Evolutionary conservation across 768 basidiomycete species (phyloP), one percentile per base, ranked within the genome.

Genomic region (Tylopilus rubrobrunneus): DNA sequence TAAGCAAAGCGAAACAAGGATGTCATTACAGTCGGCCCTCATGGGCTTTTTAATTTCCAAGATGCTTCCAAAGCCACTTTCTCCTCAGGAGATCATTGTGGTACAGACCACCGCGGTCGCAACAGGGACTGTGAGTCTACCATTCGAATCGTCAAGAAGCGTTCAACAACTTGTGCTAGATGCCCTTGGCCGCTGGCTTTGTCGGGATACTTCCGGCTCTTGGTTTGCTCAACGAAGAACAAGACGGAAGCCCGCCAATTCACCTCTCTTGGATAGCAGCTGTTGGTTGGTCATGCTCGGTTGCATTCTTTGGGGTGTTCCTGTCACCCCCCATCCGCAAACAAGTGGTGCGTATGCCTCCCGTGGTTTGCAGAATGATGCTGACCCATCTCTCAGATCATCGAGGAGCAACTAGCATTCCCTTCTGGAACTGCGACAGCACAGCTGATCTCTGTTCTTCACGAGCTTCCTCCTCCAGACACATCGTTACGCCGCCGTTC

Each of bases 281-380:
- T 21, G 74, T 94, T 21, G 81, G 78, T 5, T 98, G 96, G 96
- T 94, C 91, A 11, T 85, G 83, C 56, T 90, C 87, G 7, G 81
- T 96, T 27, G 95, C 95, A 5, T 98, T 94, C 74, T 98, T 98
- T 71, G 96, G 95, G 82, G 95, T 98, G n/a, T 96, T 98, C 69
- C 77, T 98, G 40, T 96, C 96, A 2, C 92, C 94, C 15, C 96
- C 95, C 7, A 80, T 98, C 28, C 84, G 96, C 45, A 90, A 91
- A 66, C 94, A 97, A 83, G 93, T 96, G 63, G 92, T 93, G 58
- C 29, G 86, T 76, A 29, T 43, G 37, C 28, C 23, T 25, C 51
- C 19, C 43, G 10, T 33, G 45, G 39, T 48, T 34, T 46, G 8
- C 21, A 17, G 28, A n/a, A 51, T 21, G 37, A 46, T 58, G 55